Evolutionary conservation across 345 rosid species (phyloP).

Genomic region (Dipteronia sinensis): DNA sequence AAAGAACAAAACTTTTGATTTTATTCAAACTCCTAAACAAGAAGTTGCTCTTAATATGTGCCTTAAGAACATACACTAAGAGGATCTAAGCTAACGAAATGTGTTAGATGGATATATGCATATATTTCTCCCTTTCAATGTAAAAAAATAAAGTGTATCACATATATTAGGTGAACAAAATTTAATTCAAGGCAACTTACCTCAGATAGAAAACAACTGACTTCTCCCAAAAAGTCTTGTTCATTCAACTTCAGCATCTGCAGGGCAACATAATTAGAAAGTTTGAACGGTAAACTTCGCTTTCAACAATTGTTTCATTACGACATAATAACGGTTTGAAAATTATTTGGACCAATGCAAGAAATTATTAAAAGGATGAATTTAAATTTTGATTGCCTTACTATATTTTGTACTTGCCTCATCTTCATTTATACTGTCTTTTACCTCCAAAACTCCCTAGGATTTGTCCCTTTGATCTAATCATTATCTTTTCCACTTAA

Average conservation of each 20-base stretch:
- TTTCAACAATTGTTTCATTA: not conserved
- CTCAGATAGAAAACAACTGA: slow-evolving; percentile 68
- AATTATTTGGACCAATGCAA: not conserved
- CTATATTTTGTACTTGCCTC: not conserved
- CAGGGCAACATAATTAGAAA: slow-evolving; percentile 17
- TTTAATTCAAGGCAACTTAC: slow-evolving; percentile 21
- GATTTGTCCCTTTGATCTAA: not conserved
- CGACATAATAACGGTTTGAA: not conserved
- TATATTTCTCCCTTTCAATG: not conserved
- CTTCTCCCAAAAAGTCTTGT: slow-evolving; percentile 80
- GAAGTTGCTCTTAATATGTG: not conserved
- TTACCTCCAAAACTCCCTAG: not conserved
- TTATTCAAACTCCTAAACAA: not conserved
- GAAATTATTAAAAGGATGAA: not conserved
- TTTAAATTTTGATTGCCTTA: not conserved
- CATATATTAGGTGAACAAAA: not conserved
- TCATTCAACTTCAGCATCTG: slow-evolving; percentile 62
- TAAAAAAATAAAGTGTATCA: not conserved
- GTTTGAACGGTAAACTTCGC: slow-evolving; percentile 8
- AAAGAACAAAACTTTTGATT: no score
- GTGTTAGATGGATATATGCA: not conserved
- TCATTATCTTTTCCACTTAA: not conserved
- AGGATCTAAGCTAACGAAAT: not conserved
- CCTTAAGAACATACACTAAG: no score
- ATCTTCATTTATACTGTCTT: not conserved